phyloP scores from a whole-genome alignment of 768 basidiomycete species.

The Roridomyces roridus region DNA sequence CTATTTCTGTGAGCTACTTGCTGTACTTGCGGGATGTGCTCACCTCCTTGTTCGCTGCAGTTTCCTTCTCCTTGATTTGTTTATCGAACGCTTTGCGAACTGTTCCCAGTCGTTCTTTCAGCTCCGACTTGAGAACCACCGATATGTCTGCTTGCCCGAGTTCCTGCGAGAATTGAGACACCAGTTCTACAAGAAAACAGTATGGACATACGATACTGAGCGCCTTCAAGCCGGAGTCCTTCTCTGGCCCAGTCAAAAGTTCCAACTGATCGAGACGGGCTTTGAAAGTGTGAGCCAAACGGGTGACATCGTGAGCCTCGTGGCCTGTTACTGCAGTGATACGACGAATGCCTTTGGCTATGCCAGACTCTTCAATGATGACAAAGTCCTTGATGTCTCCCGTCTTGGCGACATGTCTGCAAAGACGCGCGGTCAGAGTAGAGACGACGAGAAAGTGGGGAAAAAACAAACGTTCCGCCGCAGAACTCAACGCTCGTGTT shows the following conservation, averaged over 20 bases:
- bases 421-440: constrained; percentile 8
- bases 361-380: constrained; percentile 94
- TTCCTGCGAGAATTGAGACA: constrained; percentile 58
- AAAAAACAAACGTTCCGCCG: constrained; percentile 85
- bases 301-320: constrained; percentile 85
- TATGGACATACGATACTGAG: constrained; percentile 67
- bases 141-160: constrained; percentile 91
- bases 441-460: not conserved
- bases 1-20: constrained; percentile 45
- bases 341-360: constrained; percentile 96
- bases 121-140: constrained; percentile 76
- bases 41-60: constrained; percentile 79
- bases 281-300: constrained; percentile 67
- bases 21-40: no score
- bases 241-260: constrained; percentile 69
- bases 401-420: constrained; percentile 92
- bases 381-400: constrained; percentile 97
- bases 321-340: constrained; percentile 94
- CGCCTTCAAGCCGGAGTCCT: constrained; percentile 87
- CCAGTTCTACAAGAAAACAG: constrained; percentile 1
- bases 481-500: constrained; percentile 95
- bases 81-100: constrained; percentile 88
- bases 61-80: constrained; percentile 81
- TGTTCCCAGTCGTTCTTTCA: constrained; percentile 74
- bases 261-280: constrained; percentile 69